phyloP scores from a whole-genome alignment of 495 filamentous ascomycete genomes.

The Echria macrotheca region DNA sequence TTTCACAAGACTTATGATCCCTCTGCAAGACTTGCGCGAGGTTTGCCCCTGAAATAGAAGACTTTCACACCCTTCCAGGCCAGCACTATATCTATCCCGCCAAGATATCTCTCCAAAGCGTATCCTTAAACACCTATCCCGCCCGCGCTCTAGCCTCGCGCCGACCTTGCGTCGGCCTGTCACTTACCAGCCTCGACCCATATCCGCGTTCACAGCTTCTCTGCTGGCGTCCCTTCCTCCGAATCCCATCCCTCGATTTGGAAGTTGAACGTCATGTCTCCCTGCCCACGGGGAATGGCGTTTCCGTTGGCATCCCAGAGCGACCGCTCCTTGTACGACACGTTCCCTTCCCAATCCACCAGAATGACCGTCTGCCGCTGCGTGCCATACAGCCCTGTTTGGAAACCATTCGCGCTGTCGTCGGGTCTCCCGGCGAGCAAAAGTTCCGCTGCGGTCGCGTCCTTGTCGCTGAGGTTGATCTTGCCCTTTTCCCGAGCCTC shows the following conservation, averaged over 20 bases:
- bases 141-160: too few relatives aligned
- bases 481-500: constrained; percentile 38
- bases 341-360: constrained; percentile 65
- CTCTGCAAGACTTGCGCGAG: too few relatives aligned
- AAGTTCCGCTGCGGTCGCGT: constrained; percentile 17
- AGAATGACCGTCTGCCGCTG: constrained; percentile 86
- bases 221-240: too few relatives aligned
- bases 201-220: too few relatives aligned
- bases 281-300: constrained; percentile 52
- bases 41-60: too few relatives aligned
- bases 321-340: constrained; percentile 79
- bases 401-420: constrained; percentile 32
- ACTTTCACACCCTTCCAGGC: too few relatives aligned
- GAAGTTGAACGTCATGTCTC: constrained; percentile 61
- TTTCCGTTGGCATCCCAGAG: constrained; percentile 66
- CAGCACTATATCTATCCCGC: too few relatives aligned
- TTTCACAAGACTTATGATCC: too few relatives aligned
- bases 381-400: constrained; percentile 76
- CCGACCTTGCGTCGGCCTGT: too few relatives aligned
- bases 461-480: constrained; percentile 11
- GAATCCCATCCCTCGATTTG: constrained; percentile 49
- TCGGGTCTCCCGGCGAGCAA: constrained; percentile 27
- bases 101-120: too few relatives aligned
- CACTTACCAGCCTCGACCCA: too few relatives aligned
- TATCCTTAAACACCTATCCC: too few relatives aligned